Base-by-base conservation (phyloP, 2,329 filamentous ascomycete species). In the Raffaelea arxii region DNA sequence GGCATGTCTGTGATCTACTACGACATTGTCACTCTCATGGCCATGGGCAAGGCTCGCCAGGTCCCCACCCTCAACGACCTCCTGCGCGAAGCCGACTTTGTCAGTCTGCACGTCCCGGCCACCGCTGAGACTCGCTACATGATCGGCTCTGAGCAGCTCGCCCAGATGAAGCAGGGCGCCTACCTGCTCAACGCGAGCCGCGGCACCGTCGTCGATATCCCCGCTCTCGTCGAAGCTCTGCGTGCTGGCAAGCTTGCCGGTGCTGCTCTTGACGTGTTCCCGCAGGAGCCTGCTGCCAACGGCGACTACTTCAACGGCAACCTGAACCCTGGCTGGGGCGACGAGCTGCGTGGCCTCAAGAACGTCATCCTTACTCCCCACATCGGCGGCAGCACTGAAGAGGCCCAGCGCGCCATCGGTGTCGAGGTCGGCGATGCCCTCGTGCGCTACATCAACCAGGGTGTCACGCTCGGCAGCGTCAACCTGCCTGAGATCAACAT, bases 1-100 rank as follows among this genome's bases (percentile, higher is more conserved):
- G 92, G 92, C 43, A 96, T 98, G 91, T 82, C 77, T 16, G 92
- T 98, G 59, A 90, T 97, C 58, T 98, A 96, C 74, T 97, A 94
- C 65, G 92, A 98, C 65, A 82, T 95, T 6, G 68, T 95, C 52
- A 94, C 90, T 56, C 75, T 97, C 56, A 98, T 98, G 92, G 85
- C 86, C 39, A 70, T 98, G 62, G 92, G 92, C 47, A 94, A 86
- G 11, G 81, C 91, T 25, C 81, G 76, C 55, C 92, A 97, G 63
- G 85, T 97, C 35, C 71, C 82, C 5, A 84, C 78, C 1, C 70
- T 98, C 21, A 77, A 91, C 25, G 78, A 75, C 19, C 79, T 98
- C 35, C 78, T 98, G 39, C 71, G 77, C 47, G 72, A 83, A 56
- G 80, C 91, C 39, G 92, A 98, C 66, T 98, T 97, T 58, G 82